phyloP scores from a whole-genome alignment of 768 basidiomycete species.

The Lepiota brunneoincarnata region DNA sequence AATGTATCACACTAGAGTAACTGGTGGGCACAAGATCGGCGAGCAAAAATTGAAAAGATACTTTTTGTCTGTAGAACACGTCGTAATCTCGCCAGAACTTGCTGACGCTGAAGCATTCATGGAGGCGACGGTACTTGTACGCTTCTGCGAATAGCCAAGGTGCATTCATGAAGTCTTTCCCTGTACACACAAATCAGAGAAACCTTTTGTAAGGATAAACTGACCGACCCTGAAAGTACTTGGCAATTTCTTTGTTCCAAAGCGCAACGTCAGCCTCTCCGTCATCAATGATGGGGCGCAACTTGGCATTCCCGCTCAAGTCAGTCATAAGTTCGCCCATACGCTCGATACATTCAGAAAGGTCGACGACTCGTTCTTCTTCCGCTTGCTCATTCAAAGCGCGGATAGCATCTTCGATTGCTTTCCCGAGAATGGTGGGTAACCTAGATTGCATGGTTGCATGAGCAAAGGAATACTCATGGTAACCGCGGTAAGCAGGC shows the following conservation, averaged over 20 bases:
- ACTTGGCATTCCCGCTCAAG: conserved; percentile 77
- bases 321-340: conserved; percentile 91
- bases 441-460: conserved; percentile 96
- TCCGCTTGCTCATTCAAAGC: conserved; percentile 84
- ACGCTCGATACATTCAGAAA: conserved; percentile 81
- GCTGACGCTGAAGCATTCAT: conserved; percentile 90
- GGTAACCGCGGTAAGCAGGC: conserved; percentile 80
- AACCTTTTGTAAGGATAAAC: conserved; percentile 1
- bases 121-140: conserved; percentile 88
- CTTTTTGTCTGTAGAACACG: conserved; percentile 94
- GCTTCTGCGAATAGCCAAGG: conserved; percentile 97
- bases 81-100: conserved; percentile 90
- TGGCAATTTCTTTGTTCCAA: conserved; percentile 97
- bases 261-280: conserved; percentile 88
- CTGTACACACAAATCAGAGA: conserved; percentile 28
- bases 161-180: conserved; percentile 92
- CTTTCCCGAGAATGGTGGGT: conserved; percentile 94
- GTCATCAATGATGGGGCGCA: conserved; percentile 88
- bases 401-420: conserved; percentile 85
- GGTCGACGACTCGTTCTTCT: conserved; percentile 83
- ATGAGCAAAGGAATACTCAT: conserved; percentile 81
- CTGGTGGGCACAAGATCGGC: conserved; percentile 9
- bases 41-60: conserved; percentile 18
- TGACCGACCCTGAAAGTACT: conserved; percentile 80
- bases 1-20: conserved; percentile 82